A percentile compares a stretch with the other conserved stretches of the same genome.
These are phyloP conservation scores for Entomortierella parvispora DNA, from an alignment of 192 early-diverging fungal genomes.

Conservation along the genomic window DNA sequence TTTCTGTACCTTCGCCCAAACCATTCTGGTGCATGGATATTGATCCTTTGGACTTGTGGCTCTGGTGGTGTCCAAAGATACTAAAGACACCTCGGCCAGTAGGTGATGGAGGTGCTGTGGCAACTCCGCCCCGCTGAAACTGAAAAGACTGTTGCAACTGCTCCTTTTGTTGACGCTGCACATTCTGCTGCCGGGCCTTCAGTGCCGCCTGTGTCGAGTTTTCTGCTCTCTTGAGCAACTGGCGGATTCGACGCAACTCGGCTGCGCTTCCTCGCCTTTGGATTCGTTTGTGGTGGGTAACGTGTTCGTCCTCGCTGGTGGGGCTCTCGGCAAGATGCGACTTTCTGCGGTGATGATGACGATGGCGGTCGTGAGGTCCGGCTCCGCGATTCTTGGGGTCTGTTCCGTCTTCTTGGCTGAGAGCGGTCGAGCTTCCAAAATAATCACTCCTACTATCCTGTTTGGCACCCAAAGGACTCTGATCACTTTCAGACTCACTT, in stretches of 20 bases:
- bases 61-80: slow-evolving; percentile 27
- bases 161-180: slow-evolving; percentile 20
- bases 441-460: neutral
- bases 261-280: slow-evolving; percentile 34
- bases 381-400: neutral
- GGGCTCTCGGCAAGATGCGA: slow-evolving; percentile 8
- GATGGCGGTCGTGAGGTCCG: neutral
- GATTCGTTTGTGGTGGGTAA: slow-evolving; percentile 4
- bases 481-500: too few relatives aligned
- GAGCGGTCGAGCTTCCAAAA: slow-evolving; percentile 17
- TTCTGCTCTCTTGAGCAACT: slow-evolving; percentile 42
- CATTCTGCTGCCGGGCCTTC: slow-evolving; percentile 20
- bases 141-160: slow-evolving; percentile 16
- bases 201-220: slow-evolving; percentile 35
- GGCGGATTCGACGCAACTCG: slow-evolving; percentile 38
- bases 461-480: neutral
- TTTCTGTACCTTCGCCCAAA: neutral
- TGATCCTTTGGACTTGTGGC: slow-evolving; percentile 5
- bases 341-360: slow-evolving; percentile 6
- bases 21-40: neutral
- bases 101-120: slow-evolving; percentile 28
- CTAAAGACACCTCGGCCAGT: slow-evolving; percentile 13
- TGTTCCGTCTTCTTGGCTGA: too few relatives aligned
- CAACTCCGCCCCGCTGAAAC: slow-evolving; percentile 16
- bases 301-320: slow-evolving; percentile 16